These are phyloP conservation scores for Aquilaria yunnanensis DNA, from an alignment of 345 rosid species.

Conservation along the genomic window DNA sequence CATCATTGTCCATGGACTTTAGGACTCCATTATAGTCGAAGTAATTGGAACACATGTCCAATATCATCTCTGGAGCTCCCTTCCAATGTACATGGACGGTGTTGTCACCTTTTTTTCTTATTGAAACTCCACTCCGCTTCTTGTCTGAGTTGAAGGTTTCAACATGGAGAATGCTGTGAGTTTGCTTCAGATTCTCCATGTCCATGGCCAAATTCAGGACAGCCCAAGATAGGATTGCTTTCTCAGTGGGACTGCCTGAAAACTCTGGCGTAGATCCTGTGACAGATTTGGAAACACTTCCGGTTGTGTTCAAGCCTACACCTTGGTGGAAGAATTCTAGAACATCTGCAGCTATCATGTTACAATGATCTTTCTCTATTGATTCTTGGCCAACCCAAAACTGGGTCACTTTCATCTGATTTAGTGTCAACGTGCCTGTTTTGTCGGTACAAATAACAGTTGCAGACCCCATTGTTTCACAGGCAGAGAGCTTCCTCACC, in stretches of 20 bases:
- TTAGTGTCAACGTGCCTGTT: slow-evolving; percentile 67
- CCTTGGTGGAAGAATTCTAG: slow-evolving; percentile 43
- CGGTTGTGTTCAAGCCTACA: slow-evolving; percentile 52
- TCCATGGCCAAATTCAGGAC: slow-evolving; percentile 37
- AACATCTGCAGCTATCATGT: slow-evolving; percentile 17
- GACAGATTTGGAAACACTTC: slow-evolving; percentile 24
- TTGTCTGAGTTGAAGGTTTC: slow-evolving; percentile 62
- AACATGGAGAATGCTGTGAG: slow-evolving; percentile 26
- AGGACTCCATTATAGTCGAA: slow-evolving; percentile 27
- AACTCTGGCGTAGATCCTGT: slow-evolving; percentile 37
- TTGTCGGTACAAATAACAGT: slow-evolving; percentile 63
- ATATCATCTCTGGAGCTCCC: slow-evolving; percentile 67
- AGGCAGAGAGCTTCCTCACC: slow-evolving; percentile 67
- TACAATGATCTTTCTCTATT: slow-evolving; percentile 26
- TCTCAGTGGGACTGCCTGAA: slow-evolving; percentile 70
- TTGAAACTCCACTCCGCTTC: slow-evolving; percentile 49
- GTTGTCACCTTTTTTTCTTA: slow-evolving; percentile 29
- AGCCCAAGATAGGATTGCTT: slow-evolving; percentile 68
- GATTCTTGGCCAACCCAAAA: slow-evolving; percentile 53
- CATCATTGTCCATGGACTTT: slow-evolving; percentile 25
- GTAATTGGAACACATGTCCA: slow-evolving; percentile 47
- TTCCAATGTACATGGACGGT: slow-evolving; percentile 54
- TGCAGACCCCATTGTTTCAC: slow-evolving; percentile 77
- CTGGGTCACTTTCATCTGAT: slow-evolving; percentile 58
- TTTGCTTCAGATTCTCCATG: slow-evolving; percentile 38